Base-by-base conservation (phyloP, 2,329 filamentous ascomycete species). In the Zarea fungicola region DNA sequence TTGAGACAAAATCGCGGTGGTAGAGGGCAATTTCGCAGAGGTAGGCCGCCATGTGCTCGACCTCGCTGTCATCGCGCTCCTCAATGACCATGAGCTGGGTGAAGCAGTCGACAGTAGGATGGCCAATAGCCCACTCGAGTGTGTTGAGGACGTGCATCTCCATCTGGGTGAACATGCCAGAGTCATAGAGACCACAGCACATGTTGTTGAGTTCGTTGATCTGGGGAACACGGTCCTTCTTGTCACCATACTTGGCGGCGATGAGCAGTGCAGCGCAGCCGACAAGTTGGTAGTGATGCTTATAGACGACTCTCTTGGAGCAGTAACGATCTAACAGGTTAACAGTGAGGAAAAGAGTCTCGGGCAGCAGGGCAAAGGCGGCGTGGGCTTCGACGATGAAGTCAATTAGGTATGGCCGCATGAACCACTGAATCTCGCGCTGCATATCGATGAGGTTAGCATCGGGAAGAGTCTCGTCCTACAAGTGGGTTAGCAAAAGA, bases 151-250 rank as follows among this genome's bases (percentile, higher is more conserved):
- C 92, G 68, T 99, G 93, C 91, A 95, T 97, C 74, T 99, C 93
- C 93, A 99, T 99, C 70, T 99, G 93, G 10, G 91, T 92, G 73
- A 99, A 99, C 93, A 99, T 99, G 72, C 96, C 92, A 42, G 96
- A 90, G 62, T 99, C 93, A 71, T 99, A 99, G 32, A 97, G 80
- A 31, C 88, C 91, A 72, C 93, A 97, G 79, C 93, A 99, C 93
- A 99, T 97, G 58, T 92, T 95, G 78, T 96, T 96, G 56, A 99
- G 77, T 67, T 99, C 93, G 65, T 89, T 84, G 65, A 99, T 95
- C 56, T 95, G 93, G 5, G 93, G 93, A n/a, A 99, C 93, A 44
- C 91, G 84, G 64, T 99, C 93, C 75, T 99, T 99, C 76, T 93
- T 92, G 72, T 99, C 93, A 51, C 92, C 92, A 65, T 97, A 99